Conservation (phyloP, 371 early-diverging fungal genomes). For the Rhizoclosmatium hyalinum region DNA sequence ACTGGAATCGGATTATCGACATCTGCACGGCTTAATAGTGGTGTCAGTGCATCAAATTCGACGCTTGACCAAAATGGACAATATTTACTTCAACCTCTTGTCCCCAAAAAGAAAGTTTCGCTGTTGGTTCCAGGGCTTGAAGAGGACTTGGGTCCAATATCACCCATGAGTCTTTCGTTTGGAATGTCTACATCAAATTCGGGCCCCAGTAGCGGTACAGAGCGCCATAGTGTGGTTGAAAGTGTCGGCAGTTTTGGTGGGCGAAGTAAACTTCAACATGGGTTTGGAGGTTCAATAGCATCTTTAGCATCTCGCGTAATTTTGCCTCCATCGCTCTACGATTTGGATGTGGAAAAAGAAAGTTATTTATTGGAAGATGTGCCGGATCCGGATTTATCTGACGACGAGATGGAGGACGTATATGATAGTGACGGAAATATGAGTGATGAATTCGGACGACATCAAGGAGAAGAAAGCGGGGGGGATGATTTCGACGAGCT, state of each 20-base stretch:
- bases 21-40: background rate
- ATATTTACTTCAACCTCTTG: background rate
- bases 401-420: slow-evolving; percentile 12
- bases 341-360: slow-evolving; percentile 36
- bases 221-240: slow-evolving; percentile 5
- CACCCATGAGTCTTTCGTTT: background rate
- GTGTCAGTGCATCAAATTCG: background rate
- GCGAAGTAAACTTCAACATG: background rate
- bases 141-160: background rate
- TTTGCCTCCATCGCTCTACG: slow-evolving; percentile 14
- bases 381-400: slow-evolving; percentile 38
- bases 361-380: slow-evolving; percentile 41
- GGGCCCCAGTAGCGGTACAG: background rate
- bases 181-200: background rate
- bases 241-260: slow-evolving; percentile 11
- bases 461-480: background rate
- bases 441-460: background rate
- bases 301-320: slow-evolving; percentile 5
- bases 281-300: slow-evolving; percentile 7
- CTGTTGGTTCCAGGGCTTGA: slow-evolving; percentile 22
- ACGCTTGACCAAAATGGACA: background rate
- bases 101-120: slow-evolving; percentile 23
- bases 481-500: background rate
- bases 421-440: slow-evolving; percentile 27
- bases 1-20: too few species aligned